Evolutionary conservation across 2,329 filamentous ascomycete genomes (phyloP).

Genomic region (Amauroascus verrucosus): DNA sequence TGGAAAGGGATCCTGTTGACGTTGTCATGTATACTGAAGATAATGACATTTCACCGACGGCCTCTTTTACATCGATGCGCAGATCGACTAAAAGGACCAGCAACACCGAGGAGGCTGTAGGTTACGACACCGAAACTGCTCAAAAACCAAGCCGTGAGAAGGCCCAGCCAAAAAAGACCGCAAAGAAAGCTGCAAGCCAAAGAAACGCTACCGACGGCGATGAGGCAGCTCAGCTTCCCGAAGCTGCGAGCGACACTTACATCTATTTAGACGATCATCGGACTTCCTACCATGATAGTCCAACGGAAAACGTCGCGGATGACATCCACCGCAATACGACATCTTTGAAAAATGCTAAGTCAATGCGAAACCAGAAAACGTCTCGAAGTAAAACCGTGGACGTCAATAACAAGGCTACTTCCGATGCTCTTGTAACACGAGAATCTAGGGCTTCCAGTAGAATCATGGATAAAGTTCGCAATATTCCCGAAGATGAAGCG

Average conservation of each 20-base stretch:
- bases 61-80: background rate
- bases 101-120: slow-evolving; percentile 13
- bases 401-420: background rate
- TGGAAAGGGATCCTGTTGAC: slow-evolving; percentile 34
- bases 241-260: background rate
- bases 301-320: background rate
- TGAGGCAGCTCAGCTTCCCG: background rate
- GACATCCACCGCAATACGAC: slow-evolving; percentile 2
- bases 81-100: slow-evolving; percentile 10
- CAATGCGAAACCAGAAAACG: slow-evolving; percentile 8
- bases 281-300: background rate
- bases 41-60: background rate
- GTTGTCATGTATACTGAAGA: background rate
- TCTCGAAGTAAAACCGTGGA: slow-evolving; percentile 8
- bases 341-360: slow-evolving; percentile 8
- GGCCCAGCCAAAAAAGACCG: slow-evolving; percentile 1
- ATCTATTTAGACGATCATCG: background rate
- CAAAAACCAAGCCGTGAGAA: slow-evolving; percentile 2
- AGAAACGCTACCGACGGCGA: background rate
- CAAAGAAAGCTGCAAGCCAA: slow-evolving; percentile 4
- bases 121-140: slow-evolving; percentile 9
- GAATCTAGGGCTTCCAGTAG: background rate
- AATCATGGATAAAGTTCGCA: background rate
- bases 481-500: background rate
- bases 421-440: background rate